Percentiles rank a stretch among this genome's conserved stretches.
These are phyloP conservation scores for Moesziomyces sp. DNA, from an alignment of 1,284 basidiomycete species.

Conservation along the genomic window DNA sequence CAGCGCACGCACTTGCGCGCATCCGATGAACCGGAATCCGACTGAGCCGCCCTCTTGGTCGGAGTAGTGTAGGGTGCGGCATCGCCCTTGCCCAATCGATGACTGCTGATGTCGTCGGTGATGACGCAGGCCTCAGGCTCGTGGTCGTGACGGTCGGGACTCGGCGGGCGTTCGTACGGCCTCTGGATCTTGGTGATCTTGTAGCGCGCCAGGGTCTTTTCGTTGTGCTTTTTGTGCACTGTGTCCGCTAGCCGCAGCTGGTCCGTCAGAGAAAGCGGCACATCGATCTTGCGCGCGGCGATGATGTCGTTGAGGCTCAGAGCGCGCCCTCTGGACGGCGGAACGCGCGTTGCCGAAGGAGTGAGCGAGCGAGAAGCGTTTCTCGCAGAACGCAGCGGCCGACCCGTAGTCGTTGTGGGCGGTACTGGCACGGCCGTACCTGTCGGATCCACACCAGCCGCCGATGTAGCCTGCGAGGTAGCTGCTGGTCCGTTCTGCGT, in stretches of 20 bases:
- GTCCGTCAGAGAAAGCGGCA: slow-evolving; percentile 38
- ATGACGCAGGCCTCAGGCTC: slow-evolving; percentile 46
- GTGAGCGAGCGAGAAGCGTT: slow-evolving; percentile 23
- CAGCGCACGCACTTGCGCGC: slow-evolving; percentile 34
- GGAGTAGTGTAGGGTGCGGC: slow-evolving; percentile 34
- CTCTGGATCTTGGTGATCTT: slow-evolving; percentile 45
- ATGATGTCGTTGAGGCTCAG: slow-evolving; percentile 49
- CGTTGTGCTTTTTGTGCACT: slow-evolving; percentile 48
- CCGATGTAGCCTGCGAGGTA: too few species aligned
- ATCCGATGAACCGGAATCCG: background rate
- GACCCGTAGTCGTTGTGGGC: slow-evolving; percentile 15
- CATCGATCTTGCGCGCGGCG: slow-evolving; percentile 44
- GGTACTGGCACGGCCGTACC: background rate
- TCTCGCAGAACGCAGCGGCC: slow-evolving; percentile 31
- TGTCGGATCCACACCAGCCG: background rate
- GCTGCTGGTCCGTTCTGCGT: background rate
- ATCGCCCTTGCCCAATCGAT: slow-evolving; percentile 42
- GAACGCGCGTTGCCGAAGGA: slow-evolving; percentile 29
- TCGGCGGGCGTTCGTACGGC: slow-evolving; percentile 45
- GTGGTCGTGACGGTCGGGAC: slow-evolving; percentile 44
- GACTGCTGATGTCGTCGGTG: slow-evolving; percentile 33
- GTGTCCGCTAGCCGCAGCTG: slow-evolving; percentile 46
- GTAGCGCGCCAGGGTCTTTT: slow-evolving; percentile 43
- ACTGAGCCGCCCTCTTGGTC: slow-evolving; percentile 2
- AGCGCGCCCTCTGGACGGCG: slow-evolving; percentile 35